Base-by-base conservation (phyloP, 2,329 filamentous ascomycete genomes). In the Hypoxylon sp. region DNA sequence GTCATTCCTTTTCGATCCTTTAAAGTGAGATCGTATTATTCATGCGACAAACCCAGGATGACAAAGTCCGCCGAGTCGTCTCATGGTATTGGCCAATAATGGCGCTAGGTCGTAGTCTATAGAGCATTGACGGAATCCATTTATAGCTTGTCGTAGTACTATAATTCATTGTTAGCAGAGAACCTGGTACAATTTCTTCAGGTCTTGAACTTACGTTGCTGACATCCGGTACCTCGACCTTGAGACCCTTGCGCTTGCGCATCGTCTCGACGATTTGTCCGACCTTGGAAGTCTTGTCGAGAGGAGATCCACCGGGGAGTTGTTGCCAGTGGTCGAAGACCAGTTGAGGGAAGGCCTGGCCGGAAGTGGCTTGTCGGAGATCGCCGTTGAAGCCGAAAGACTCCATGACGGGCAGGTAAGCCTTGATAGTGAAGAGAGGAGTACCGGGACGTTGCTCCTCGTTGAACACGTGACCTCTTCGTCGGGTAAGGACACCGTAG, bases 91-190 rank as follows among this genome's bases (percentile, higher is more conserved):
- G 77, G 80, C 79, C 78, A 80, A 77, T 73, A 77, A 76, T 75
- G 81, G 79, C 82, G 81, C 79, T 76, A 79, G 77, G 78, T 78
- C 76, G 77, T 79, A 80, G 79, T 84, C 80, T 81, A 82, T 84
- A 78, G 80, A 78, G 78, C 78, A 77, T 76, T 77, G 67, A 75
- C 75, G 77, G 76, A 79, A 81, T 76, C 77, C 78, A 79, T 82
- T 89, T 97, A 98, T 87, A 98, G 91, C 92, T 98, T 98, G 91
- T 98, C 94, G 86, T 97, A 97, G 91, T 97, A 97, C 93, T 97
- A 79, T 77, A 77, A 74, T 74, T 61, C 51, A 72, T 79, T 72
- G 83, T 87, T 80, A 85, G 80, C 69, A 75, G 57, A 48, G 38
- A 28, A 41, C 3, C 2, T 34, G 19, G 28, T 2, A 4, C 0